Evolutionary conservation across 1,284 basidiomycete genomes (phyloP), one percentile per base, ranked within the genome.

Genomic region (Sphagnurus paluster): DNA sequence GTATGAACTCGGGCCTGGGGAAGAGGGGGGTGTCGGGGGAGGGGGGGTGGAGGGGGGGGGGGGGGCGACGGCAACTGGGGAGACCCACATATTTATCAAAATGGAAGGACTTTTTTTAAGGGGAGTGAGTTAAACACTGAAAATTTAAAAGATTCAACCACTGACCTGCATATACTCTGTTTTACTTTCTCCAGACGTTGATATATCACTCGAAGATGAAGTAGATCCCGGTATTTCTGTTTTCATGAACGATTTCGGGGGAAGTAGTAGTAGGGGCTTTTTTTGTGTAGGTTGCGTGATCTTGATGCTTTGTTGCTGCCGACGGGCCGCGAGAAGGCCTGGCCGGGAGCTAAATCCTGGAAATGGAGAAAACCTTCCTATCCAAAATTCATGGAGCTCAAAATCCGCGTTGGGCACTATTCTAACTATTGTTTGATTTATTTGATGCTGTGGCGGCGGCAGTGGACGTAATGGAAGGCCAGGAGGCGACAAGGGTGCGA

Each of bases 81-180:
- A 23, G 28, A 55, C 66, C 17, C 54, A 71, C 69, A 61, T 70
- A 70, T 66, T 65, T 68, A 58, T 72, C 69, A 44, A 71, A 57
- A 42, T 62, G 55, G 44, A 65, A 65, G n/a, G n/a, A 23, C 46
- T 48, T 55, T 57, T 38, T 33, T 24, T 40, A 32, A 23, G 29
- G 37, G 21, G 33, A 14, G 30, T 8, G 33, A 4, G 17, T 16
- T 4, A 17, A 21, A 13, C 3, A 10, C 1, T 32, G 25, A 21
- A 24, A 28, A 34, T n/a, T n/a, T n/a, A n/a, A n/a, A n/a, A n/a
- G n/a, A n/a, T n/a, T n/a, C n/a, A n/a, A n/a, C n/a, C n/a, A n/a
- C n/a, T n/a, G n/a, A n/a, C n/a, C n/a, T n/a, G n/a, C 25, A n/a
- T 13, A 16, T 13, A 4, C 7, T 39, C 10, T 20, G 47, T 45